These are phyloP conservation scores for Trichoderma sp. DNA, from an alignment of 2,329 filamentous ascomycete species.

Conservation along the genomic window DNA sequence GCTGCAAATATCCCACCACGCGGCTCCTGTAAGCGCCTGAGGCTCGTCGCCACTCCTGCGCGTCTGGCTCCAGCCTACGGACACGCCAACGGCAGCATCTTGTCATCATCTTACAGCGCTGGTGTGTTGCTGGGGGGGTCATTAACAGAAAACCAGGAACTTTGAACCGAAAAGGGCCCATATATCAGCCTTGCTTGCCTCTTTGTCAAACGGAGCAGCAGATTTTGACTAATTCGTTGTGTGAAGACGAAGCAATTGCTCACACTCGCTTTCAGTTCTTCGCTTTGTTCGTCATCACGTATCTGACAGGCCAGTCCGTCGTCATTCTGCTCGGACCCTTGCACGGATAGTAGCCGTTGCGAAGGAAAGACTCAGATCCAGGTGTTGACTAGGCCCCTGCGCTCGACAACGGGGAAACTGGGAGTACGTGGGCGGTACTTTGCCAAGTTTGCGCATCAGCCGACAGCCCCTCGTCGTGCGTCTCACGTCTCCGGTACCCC, in stretches of 20 bases:
- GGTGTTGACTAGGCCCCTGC: neutral
- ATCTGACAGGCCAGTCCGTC: too few species aligned
- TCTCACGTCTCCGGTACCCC: constrained; percentile 25
- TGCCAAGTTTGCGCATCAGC: constrained; percentile 8
- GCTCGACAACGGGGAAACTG: neutral
- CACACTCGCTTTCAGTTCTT: neutral
- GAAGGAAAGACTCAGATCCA: too few species aligned
- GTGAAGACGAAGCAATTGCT: neutral
- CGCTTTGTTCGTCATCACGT: too few species aligned
- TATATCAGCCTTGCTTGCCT: constrained; percentile 11
- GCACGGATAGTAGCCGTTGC: too few species aligned
- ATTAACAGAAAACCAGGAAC: neutral
- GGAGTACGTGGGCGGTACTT: neutral
- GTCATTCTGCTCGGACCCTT: neutral
- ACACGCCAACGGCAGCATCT: constrained; percentile 5
- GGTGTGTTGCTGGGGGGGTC: too few species aligned
- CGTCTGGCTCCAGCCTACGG: constrained; percentile 13
- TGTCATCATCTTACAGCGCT: constrained; percentile 20
- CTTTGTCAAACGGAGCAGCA: neutral
- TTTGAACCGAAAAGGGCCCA: too few species aligned
- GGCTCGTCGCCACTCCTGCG: constrained; percentile 16
- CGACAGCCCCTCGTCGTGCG: constrained; percentile 24
- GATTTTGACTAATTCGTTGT: constrained; percentile 14
- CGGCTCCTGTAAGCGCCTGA: constrained; percentile 23
- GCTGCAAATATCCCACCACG: neutral